Evolutionary conservation across 2,329 filamentous ascomycete species (phyloP), one percentile per base, ranked within the genome.

Genomic region (Trematosphaeria pertusa): DNA sequence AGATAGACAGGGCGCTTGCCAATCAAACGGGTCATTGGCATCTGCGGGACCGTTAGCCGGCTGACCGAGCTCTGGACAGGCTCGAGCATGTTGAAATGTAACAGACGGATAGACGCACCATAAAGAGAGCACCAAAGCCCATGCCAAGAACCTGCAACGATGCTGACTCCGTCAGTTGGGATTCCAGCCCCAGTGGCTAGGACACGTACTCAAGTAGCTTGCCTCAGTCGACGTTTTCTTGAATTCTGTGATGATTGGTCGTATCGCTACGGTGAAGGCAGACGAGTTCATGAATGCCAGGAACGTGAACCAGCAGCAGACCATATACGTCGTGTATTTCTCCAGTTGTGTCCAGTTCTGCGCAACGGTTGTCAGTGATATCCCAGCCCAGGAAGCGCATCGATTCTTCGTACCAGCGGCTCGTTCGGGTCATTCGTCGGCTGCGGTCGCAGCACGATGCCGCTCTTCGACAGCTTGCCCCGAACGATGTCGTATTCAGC

Each of bases 41-140:
- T 80, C 49, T 38, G 21, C 9, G 19, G 21, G 21, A 4, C 6
- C 20, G 14, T 38, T 14, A 38, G 36, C 19, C n/a, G 8, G 36
- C n/a, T 24, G 14, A 73, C 72, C 24, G 12, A 12, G 24, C 24
- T 7, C 8, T 12, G 24, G 24, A 28, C 7, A 28, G 24, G 7
- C 24, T 28, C n/a, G n/a, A n/a, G n/a, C n/a, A n/a, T n/a, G n/a
- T n/a, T n/a, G n/a, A n/a, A n/a, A n/a, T n/a, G n/a, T n/a, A n/a
- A n/a, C n/a, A n/a, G n/a, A n/a, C n/a, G n/a, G n/a, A n/a, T n/a
- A 28, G 77, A 48, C 90, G 87, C 63, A 93, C 90, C 43, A 88
- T 60, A 67, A 38, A n/a, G 21, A 38, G 36, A 14, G 36, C 36
- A 6, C 36, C 36, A 15, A 38, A 38, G 9, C 36, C 36, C 36